Conservation (phyloP, 768 basidiomycete genomes). For the Lactarius pseudohatsudake region DNA sequence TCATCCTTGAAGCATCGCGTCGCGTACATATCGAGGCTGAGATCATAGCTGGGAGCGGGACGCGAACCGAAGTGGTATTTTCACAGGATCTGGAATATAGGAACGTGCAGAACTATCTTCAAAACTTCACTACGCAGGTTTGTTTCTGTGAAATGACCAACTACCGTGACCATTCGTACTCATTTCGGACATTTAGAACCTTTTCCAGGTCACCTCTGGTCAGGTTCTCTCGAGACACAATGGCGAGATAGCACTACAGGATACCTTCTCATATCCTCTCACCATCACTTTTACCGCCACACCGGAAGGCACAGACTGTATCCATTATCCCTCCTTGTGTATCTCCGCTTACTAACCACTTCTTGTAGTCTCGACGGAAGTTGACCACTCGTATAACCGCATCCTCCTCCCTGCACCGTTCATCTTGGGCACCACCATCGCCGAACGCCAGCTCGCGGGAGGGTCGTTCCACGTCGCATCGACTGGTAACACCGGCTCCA, state of each 20-base stretch:
- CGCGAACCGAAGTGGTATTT: conserved; percentile 54
- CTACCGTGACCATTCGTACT: not conserved
- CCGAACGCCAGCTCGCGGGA: conserved; percentile 56
- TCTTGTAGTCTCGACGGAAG: conserved; percentile 46
- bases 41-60: conserved; percentile 62
- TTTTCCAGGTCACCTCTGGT: conserved; percentile 46
- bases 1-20: conserved; percentile 49
- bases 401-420: conserved; percentile 57
- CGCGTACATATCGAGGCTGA: conserved; percentile 60
- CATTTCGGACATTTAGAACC: conserved; percentile 38
- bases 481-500: conserved; percentile 52
- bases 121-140: conserved; percentile 47
- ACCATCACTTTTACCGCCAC: conserved; percentile 35
- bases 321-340: conserved; percentile 6
- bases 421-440: conserved; percentile 55
- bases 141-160: not conserved
- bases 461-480: conserved; percentile 50
- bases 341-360: not conserved
- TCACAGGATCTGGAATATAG: conserved; percentile 59
- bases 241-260: conserved; percentile 43
- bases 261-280: conserved; percentile 53
- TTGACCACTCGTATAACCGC: conserved; percentile 74
- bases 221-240: conserved; percentile 50
- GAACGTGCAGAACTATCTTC: conserved; percentile 60
- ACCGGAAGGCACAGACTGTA: conserved; percentile 38